Evolutionary conservation across 1,284 basidiomycete species (phyloP), one percentile per base, ranked within the genome.

Genomic region (Dichomitus squalens): DNA sequence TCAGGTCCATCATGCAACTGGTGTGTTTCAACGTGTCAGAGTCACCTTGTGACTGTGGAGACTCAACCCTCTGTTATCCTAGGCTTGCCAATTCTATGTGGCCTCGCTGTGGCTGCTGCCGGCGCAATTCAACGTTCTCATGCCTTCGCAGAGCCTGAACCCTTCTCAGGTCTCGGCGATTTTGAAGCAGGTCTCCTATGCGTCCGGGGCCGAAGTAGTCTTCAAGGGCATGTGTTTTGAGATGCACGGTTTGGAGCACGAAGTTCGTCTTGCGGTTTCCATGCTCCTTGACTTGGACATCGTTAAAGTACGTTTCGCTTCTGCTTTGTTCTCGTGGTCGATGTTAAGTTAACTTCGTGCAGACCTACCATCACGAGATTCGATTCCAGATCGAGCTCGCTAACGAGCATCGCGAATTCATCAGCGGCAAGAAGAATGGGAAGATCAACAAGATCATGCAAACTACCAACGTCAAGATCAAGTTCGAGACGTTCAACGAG

Each of bases 401-500:
- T 43, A 98, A 96, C 72, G 96, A 98, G 72, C 96, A 98, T 69
- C 90, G 96, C 64, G 97, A 99, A 67, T 99, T 99, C 74, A 98
- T 99, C 74, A 93, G 91, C 57, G 95, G 95, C 47, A 98, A 98
- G 81, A 97, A 97, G 82, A 97, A 97, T 66, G 95, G 95, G 60
- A 98, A 98, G 77, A 94, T 97, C 73, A 97, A 97, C 80, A 97
- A 97, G 78, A 96, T 97, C 71, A 97, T 96, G 93, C 95, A 96
- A 76, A 90, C 88, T 7, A 91, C 93, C 34, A 93, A 92, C 68
- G 95, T 96, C 68, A 96, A 97, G 75, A 98, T 99, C 82, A 98
- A 98, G 77, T 99, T 98, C 68, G 96, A 99, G 80, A 97, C 96
- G 3, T 95, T 98, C 79, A 96, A 98, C 74, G 96, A 98, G 72